Conservation (phyloP, 192 early-diverging fungal genomes). For the Haplosporangium gracile region DNA sequence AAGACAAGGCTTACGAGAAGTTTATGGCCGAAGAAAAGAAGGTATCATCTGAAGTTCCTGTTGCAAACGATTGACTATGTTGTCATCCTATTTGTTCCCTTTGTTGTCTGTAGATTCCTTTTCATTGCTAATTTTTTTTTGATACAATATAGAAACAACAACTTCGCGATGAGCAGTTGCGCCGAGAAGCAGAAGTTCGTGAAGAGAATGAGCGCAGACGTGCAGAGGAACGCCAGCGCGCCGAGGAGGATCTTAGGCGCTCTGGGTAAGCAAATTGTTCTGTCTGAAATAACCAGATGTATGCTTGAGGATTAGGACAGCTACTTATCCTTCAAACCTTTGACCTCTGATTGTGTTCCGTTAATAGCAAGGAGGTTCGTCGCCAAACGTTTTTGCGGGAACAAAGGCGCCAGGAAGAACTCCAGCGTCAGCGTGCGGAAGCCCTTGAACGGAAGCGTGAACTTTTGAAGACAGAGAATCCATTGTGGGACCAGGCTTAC, state of each 20-base stretch:
- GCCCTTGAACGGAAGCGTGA: conserved; percentile 21
- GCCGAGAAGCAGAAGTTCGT: conserved; percentile 24
- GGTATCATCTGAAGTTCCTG: not conserved
- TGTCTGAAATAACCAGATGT: no score
- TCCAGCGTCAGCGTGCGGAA: conserved; percentile 16
- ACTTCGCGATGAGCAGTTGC: conserved; percentile 33
- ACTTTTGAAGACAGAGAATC: conserved; percentile 5
- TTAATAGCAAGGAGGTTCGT: conserved; percentile 24
- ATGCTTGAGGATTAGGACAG: no score
- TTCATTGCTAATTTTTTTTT: not conserved
- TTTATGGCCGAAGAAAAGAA: conserved; percentile 14
- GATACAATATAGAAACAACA: conserved; percentile 25
- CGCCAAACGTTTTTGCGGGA: conserved; percentile 37
- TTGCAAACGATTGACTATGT: no score
- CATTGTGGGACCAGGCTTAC: conserved; percentile 19
- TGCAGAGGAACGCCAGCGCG: conserved; percentile 20
- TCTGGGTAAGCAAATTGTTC: not conserved
- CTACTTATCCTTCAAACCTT: no score
- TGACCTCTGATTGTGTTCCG: not conserved
- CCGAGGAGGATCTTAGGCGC: not conserved
- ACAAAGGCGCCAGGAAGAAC: conserved; percentile 25
- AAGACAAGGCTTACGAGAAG: not conserved
- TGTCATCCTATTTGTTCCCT: not conserved
- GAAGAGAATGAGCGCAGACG: conserved; percentile 41
- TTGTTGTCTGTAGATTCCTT: not conserved